phyloP scores from a whole-genome alignment of 306 rosid genomes.

The Cicer cuneatum region DNA sequence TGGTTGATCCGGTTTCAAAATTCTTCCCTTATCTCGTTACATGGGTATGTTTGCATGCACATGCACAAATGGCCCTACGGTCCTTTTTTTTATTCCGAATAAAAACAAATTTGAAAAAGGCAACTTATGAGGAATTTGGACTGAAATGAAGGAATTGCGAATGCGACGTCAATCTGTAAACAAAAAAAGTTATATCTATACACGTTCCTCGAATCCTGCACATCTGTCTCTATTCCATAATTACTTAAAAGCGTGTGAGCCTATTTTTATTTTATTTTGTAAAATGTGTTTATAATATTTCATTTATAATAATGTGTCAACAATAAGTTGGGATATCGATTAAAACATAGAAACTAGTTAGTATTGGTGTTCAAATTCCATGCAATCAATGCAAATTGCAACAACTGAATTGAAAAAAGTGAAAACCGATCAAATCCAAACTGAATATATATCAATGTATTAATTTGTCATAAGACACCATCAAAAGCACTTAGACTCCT shows the following conservation, averaged over 20 bases:
- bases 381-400: too few relatives aligned
- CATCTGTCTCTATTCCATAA: neutral
- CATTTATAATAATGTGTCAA: too few relatives aligned
- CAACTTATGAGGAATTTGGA: neutral
- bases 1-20: too few relatives aligned
- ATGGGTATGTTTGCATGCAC: constrained; percentile 30
- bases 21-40: neutral
- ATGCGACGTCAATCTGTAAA: constrained; percentile 30
- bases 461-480: too few relatives aligned
- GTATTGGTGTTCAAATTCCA: too few relatives aligned
- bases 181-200: neutral
- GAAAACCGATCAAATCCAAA: too few relatives aligned
- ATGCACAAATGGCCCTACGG: constrained; percentile 23
- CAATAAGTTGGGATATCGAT: too few relatives aligned
- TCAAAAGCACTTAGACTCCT: too few relatives aligned
- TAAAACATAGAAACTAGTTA: too few relatives aligned
- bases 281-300: too few relatives aligned
- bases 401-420: too few relatives aligned
- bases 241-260: constrained; percentile 4
- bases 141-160: constrained; percentile 4
- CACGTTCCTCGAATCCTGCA: neutral
- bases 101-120: neutral
- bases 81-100: neutral
- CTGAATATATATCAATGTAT: too few relatives aligned
- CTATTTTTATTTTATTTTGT: neutral